phyloP scores from a whole-genome alignment of 345 rosid species.

The Lepidium africanum region DNA sequence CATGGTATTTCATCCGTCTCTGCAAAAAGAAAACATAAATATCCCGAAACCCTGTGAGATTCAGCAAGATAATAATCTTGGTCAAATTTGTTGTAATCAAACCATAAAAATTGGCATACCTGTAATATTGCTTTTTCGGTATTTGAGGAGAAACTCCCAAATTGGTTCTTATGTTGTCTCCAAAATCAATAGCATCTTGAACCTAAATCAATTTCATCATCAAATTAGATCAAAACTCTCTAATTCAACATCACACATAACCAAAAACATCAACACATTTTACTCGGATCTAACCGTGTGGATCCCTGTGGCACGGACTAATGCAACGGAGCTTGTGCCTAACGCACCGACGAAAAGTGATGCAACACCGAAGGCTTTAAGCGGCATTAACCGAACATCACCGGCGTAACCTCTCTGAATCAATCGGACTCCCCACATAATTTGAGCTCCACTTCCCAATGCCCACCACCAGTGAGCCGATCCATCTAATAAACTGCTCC shows the following conservation, averaged over 20 bases:
- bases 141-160: slow-evolving; percentile 28
- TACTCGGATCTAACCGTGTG: slow-evolving; percentile 31
- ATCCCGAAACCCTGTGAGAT: neutral
- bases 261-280: neutral
- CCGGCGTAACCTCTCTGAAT: slow-evolving; percentile 50
- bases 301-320: slow-evolving; percentile 48
- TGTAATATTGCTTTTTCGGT: slow-evolving; percentile 13
- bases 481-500: neutral
- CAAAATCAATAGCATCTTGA: slow-evolving; percentile 45
- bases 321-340: slow-evolving; percentile 37
- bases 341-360: slow-evolving; percentile 59
- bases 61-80: neutral
- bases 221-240: neutral
- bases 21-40: no score
- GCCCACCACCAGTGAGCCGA: slow-evolving; percentile 26
- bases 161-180: slow-evolving; percentile 36
- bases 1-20: no score
- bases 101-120: neutral
- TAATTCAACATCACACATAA: neutral
- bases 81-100: neutral
- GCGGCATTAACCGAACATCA: slow-evolving; percentile 42
- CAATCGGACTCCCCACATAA: slow-evolving; percentile 44
- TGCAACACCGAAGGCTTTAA: slow-evolving; percentile 53
- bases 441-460: slow-evolving; percentile 30
- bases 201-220: slow-evolving; percentile 18